A percentile compares a stretch with the other conserved stretches of the same genome.
Evolutionary conservation across 331 rosid species (phyloP).

Genomic region (Malus hybrid): DNA sequence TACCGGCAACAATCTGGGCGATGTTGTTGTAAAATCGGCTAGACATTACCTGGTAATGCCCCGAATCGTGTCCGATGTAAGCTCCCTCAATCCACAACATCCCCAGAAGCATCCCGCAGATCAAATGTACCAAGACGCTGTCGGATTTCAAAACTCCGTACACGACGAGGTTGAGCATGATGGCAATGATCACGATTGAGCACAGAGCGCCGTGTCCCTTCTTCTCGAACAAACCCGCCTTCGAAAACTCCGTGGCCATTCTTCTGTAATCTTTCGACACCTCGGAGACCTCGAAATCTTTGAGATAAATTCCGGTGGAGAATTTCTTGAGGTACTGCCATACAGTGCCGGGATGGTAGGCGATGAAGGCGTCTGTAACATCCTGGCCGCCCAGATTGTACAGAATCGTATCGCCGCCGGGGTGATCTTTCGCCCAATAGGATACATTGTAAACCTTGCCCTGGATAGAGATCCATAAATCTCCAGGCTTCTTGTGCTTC

Average conservation of each 20-base stretch:
- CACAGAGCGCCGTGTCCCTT: conserved; percentile 35
- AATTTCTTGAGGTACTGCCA: conserved; percentile 50
- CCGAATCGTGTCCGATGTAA: conserved; percentile 72
- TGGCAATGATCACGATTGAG: neutral
- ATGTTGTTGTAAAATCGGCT: conserved; percentile 32
- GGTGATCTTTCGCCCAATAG: conserved; percentile 44
- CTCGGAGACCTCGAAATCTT: conserved; percentile 46
- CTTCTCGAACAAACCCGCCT: conserved; percentile 45
- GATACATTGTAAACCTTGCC: conserved; percentile 48
- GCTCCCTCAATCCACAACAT: conserved; percentile 63
- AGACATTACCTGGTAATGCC: conserved; percentile 58
- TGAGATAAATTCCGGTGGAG: conserved; percentile 43
- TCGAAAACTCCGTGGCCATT: conserved; percentile 30
- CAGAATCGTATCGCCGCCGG: conserved; percentile 41
- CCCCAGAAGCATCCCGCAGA: conserved; percentile 44
- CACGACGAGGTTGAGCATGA: conserved; percentile 20
- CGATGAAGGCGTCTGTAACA: conserved; percentile 53
- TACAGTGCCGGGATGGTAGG: conserved; percentile 55
- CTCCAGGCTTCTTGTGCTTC: conserved; percentile 43
- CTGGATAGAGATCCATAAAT: conserved; percentile 58
- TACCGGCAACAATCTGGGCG: conserved; percentile 52
- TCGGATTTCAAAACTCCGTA: conserved; percentile 39
- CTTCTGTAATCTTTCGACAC: conserved; percentile 51
- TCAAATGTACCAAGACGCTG: conserved; percentile 31
- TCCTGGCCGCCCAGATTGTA: conserved; percentile 43